These are phyloP conservation scores for Hemisphaericaspora subhashii DNA, from an alignment of 1,139 yeast species.

Conservation along the genomic window DNA sequence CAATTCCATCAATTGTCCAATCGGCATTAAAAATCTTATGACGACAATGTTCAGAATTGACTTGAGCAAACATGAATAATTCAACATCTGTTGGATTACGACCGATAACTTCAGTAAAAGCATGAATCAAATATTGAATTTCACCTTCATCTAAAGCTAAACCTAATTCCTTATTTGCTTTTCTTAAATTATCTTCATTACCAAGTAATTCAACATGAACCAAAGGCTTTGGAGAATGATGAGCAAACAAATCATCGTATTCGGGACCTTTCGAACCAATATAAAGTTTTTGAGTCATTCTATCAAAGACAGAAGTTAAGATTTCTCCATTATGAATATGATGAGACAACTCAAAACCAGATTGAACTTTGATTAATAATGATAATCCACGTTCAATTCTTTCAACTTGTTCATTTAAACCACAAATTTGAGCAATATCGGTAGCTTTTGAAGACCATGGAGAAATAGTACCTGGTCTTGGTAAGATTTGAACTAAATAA, in stretches of 20 bases:
- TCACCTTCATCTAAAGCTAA: constrained; percentile 92
- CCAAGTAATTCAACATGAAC: constrained; percentile 66
- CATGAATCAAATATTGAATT: constrained; percentile 79
- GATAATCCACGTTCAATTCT: constrained; percentile 92
- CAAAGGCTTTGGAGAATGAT: constrained; percentile 83
- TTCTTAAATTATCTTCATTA: constrained; percentile 61
- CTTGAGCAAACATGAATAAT: constrained; percentile 98
- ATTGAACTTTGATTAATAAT: constrained; percentile 65
- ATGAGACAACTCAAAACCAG: constrained; percentile 63
- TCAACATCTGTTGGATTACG: constrained; percentile 98
- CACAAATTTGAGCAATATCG: constrained; percentile 87
- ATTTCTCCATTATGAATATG: constrained; percentile 48
- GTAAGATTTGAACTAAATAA: constrained; percentile 73
- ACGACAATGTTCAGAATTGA: constrained; percentile 98
- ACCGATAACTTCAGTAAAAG: constrained; percentile 71
- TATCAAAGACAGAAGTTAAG: constrained; percentile 76
- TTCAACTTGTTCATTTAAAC: constrained; percentile 65
- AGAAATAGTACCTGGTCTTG: constrained; percentile 94
- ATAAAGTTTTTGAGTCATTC: constrained; percentile 87
- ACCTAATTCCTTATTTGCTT: constrained; percentile 83
- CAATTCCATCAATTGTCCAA: constrained; percentile 90
- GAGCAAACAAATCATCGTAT: constrained; percentile 70
- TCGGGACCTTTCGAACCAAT: constrained; percentile 55
- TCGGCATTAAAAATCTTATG: constrained; percentile 98
- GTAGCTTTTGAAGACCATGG: constrained; percentile 99